Base-by-base conservation (phyloP, 140 eudicot species). In the Ambrosia hybrid region DNA sequence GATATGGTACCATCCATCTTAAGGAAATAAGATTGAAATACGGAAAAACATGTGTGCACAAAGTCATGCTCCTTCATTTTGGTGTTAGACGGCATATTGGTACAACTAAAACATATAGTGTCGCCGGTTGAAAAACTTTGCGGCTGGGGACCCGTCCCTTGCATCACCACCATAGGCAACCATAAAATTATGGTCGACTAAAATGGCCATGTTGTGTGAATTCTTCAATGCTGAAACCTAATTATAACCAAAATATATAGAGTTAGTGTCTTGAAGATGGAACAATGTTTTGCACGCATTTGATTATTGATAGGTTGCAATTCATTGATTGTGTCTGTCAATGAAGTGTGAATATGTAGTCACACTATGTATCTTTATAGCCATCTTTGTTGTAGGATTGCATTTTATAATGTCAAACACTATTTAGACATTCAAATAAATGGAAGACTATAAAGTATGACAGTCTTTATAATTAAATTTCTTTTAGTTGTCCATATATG, bases 51-150 rank as follows among this genome's bases (percentile, higher is more conserved):
- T 1, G 85, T 74, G 46, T 84, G 86, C 12, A 77, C 57, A 26
- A 82, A 73, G 74, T 71, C 85, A 21, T 67, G 72, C 43, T 80
- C 68, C 45, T 38, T 57, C n/a, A 58, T 73, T 64, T 71, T 71
- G 6, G 74, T 11, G 30, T 80, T 62, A 1, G 81, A 62, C 33
- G 34, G 58, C 3, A 55, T 84, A 71, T 14, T 77, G 38, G 71
- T 74, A 11, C 78, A 61, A 56, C 71, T 75, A 33, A 89, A 48
- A 62, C 82, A 80, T 12, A 89, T 38, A 15, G 76, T 80, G 79
- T 89, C 96, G 0, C 96, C 93, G 0, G 83, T 86, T 81, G 79
- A n/a, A 84, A 67, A 89, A 89, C 65, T 73, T 86, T 63, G 96
- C 90, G 1, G 88, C 81, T 11, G 84, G 80, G 5, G 81, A 80